A percentile compares a stretch with the other conserved stretches of the same genome.
Conservation (phyloP, 2,329 filamentous ascomycete species). For the Sporothrix dimorphospora region DNA sequence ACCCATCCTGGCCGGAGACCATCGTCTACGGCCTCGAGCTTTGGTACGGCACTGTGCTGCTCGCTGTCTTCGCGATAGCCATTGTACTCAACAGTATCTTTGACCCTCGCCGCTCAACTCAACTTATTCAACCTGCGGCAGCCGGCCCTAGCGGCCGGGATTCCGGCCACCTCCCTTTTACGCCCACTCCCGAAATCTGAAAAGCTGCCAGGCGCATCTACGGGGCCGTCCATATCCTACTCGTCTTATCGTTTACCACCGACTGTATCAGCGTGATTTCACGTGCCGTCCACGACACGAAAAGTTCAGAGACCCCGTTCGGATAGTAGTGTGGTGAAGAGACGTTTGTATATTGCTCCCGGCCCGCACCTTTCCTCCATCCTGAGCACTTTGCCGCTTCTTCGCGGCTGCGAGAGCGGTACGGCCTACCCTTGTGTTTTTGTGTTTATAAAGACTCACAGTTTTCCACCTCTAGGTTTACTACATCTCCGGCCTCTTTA, state of each 20-base stretch:
- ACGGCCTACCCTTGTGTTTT: neutral
- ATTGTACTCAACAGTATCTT: slow-evolving; percentile 58
- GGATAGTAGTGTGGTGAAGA: slow-evolving; percentile 80
- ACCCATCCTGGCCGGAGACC: slow-evolving; percentile 45
- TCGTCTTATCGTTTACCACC: slow-evolving; percentile 74
- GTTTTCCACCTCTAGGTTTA: slow-evolving; percentile 30
- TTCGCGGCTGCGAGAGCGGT: no score
- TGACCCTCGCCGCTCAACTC: slow-evolving; percentile 54
- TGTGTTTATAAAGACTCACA: no score
- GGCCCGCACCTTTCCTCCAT: no score
- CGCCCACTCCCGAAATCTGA: slow-evolving; percentile 56
- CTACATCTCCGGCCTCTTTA: slow-evolving; percentile 32
- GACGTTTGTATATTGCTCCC: slow-evolving; percentile 38
- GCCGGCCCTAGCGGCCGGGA: slow-evolving; percentile 81
- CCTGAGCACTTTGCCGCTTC: no score
- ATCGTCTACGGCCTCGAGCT: slow-evolving; percentile 54
- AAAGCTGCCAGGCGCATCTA: slow-evolving; percentile 72
- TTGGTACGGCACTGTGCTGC: slow-evolving; percentile 56
- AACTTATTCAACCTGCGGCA: slow-evolving; percentile 51
- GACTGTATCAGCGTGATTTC: slow-evolving; percentile 73
- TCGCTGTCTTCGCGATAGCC: slow-evolving; percentile 55
- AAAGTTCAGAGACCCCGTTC: slow-evolving; percentile 47
- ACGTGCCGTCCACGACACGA: slow-evolving; percentile 68
- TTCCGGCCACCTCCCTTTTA: slow-evolving; percentile 19
- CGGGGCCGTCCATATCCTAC: slow-evolving; percentile 70